Base-by-base conservation (phyloP, 805 yeast species). In the Ogataea ganodermae region DNA sequence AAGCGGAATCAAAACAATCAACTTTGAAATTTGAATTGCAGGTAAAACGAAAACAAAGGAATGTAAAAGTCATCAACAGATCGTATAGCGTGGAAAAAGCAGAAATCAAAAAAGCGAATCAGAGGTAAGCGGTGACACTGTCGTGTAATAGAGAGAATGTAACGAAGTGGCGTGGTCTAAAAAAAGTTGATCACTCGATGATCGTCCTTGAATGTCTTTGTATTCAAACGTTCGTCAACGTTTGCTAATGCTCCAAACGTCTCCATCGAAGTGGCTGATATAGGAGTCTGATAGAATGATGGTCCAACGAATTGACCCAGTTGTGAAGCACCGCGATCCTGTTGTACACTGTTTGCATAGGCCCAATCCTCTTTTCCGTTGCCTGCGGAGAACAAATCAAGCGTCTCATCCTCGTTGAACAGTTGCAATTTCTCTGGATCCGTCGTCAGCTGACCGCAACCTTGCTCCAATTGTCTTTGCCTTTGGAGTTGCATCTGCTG, bases 401-500 rank as follows among this genome's bases (percentile, higher is more conserved):
- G 20, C 2, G 26, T 12, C 9, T 47, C 51, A 3, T 38, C 47
- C 9, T 45, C 40, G 18, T 21, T 16, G 13, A 31, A 45, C 6
- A 33, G 17, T 6, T 30, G 35, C 27, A 43, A 24, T 7, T 26
- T 35, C 18, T 30, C 44, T 8, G 42, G 30, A n/a, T 47, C 51
- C 7, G 20, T 12, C 6, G 35, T 17, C 18, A 37, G 8, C 6
- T 42, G 39, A 12, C 21, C 14, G n/a, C 26, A n/a, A 14, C 18
- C 22, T 23, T 35, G 46, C 14, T 46, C 46, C 36, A 45, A 37
- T 20, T 36, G 49, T n/a, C 47, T 45, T 27, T 51, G 58, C 13
- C 37, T 24, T 31, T 47, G 53, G 32, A 51, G 42, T 42, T 49
- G 53, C 3, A 31, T 41, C 38, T 52, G 59, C 35, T 55, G 56